Percentiles rank a stretch among this genome's conserved stretches.
Conservation (phyloP, 352 stramenopile species). For the Phytophthora boehmeriae region DNA sequence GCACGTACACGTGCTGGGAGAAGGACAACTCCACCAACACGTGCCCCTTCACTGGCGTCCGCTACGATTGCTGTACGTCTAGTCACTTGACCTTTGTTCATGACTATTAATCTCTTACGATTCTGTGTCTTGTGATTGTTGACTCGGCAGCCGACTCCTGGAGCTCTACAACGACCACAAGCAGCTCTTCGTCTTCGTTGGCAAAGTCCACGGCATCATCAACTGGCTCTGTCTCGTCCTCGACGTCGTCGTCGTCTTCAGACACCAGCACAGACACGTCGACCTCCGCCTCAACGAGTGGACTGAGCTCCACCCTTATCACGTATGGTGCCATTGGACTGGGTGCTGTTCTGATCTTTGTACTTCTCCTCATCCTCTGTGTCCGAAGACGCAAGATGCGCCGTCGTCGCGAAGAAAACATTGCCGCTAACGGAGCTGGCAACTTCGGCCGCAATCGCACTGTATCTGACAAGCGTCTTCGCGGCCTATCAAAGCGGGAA, state of each 20-base stretch:
- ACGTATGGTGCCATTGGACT: conserved; percentile 63
- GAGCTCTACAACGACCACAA: conserved; percentile 11
- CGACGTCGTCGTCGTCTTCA: conserved; percentile 14
- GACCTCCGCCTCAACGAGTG: conserved; percentile 15
- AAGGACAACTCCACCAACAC: conserved; percentile 70
- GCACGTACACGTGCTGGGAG: conserved; percentile 65
- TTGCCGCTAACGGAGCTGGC: conserved; percentile 16
- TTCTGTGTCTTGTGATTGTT: conserved; percentile 5
- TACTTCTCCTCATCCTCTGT: conserved; percentile 58
- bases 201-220: conserved; percentile 11
- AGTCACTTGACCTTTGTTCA: conserved; percentile 3
- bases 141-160: conserved; percentile 38
- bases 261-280: conserved; percentile 18
- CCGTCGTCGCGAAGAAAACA: conserved; percentile 25
- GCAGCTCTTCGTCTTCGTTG: conserved; percentile 12
- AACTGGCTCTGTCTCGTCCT: conserved; percentile 11
- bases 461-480: conserved; percentile 46
- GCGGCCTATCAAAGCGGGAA: conserved; percentile 45
- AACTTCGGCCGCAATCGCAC: conserved; percentile 25
- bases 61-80: conserved; percentile 78
- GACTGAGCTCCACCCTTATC: conserved; percentile 36
- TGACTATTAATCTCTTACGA: conserved; percentile 4
- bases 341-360: conserved; percentile 52
- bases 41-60: conserved; percentile 65
- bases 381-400: conserved; percentile 49